A percentile compares a stretch with the other conserved stretches of the same genome.
Evolutionary conservation across 352 stramenopile genomes (phyloP).

Genomic region (Chrysophaeum taylorii): DNA sequence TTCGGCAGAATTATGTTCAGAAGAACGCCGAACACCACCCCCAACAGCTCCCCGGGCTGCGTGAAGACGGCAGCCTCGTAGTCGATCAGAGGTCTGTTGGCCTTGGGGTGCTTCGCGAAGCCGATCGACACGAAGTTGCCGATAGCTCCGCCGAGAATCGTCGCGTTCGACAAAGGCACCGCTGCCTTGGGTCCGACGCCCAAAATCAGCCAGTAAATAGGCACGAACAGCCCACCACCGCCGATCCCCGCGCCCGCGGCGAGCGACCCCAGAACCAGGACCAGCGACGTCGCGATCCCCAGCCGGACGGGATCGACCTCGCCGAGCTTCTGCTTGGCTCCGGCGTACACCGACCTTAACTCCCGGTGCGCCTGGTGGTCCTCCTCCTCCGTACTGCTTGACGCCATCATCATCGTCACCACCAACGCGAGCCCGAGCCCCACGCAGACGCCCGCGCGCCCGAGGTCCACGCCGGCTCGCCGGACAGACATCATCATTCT

Average conservation of each 20-base stretch:
- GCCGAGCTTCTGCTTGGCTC: too few species aligned
- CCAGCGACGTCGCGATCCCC: not conserved
- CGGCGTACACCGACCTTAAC: too few species aligned
- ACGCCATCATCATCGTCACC: too few species aligned
- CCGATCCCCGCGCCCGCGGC: conserved; percentile 10
- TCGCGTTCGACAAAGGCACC: conserved; percentile 16
- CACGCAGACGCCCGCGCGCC: too few species aligned
- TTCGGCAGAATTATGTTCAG: not conserved
- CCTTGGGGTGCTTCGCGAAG: not conserved
- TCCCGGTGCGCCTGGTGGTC: too few species aligned
- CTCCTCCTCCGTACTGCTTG: too few species aligned
- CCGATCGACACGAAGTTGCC: conserved; percentile 22
- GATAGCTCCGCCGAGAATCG: conserved; percentile 22
- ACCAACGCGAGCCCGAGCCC: too few species aligned
- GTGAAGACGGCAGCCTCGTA: conserved; percentile 13
- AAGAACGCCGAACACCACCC: conserved; percentile 10
- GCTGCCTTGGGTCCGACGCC: not conserved
- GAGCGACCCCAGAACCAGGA: not conserved
- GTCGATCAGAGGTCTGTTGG: conserved; percentile 16
- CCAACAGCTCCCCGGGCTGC: conserved; percentile 6
- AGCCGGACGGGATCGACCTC: too few species aligned
- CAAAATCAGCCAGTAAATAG: conserved; percentile 4
- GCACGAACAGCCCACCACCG: conserved; percentile 13
- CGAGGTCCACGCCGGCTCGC: too few species aligned
- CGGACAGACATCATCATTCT: too few species aligned